These are phyloP conservation scores for Porphyrellus cyaneotinctus DNA, from an alignment of 768 basidiomycete genomes.

Conservation along the genomic window DNA sequence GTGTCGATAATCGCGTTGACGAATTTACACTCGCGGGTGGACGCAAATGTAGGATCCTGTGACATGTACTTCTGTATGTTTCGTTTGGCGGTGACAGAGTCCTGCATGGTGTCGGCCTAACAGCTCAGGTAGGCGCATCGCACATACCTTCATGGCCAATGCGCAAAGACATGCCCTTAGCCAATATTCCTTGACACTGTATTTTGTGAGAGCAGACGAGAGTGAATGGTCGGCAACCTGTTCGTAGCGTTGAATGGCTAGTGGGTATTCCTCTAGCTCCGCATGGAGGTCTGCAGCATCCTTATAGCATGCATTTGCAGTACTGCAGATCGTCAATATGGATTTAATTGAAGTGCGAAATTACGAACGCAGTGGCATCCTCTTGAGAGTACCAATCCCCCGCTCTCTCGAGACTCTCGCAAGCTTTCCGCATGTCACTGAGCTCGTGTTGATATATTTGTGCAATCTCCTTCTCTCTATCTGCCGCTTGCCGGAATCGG, in stretches of 20 bases:
- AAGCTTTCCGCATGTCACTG: conserved; percentile 77
- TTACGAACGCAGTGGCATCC: conserved; percentile 87
- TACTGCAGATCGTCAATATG: conserved; percentile 46
- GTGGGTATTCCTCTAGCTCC: conserved; percentile 77
- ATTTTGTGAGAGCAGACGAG: conserved; percentile 83
- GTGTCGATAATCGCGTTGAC: conserved; percentile 74
- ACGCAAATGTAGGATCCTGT: conserved; percentile 81
- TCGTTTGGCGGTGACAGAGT: conserved; percentile 76
- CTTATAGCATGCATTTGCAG: conserved; percentile 93
- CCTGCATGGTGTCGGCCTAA: conserved; percentile 44
- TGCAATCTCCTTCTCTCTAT: conserved; percentile 96
- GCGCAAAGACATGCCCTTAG: conserved; percentile 82
- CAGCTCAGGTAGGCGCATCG: neutral
- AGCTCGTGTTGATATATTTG: conserved; percentile 86
- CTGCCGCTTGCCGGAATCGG: conserved; percentile 95
- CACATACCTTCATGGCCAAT: conserved; percentile 76
- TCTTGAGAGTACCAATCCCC: conserved; percentile 98
- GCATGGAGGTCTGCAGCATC: conserved; percentile 95
- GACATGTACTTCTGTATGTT: conserved; percentile 72
- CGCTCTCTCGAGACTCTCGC: conserved; percentile 87
- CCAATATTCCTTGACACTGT: conserved; percentile 99
- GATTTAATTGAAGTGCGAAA: neutral
- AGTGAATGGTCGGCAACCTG: conserved; percentile 85
- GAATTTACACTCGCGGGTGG: conserved; percentile 92
- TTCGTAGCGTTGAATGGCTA: conserved; percentile 86